Evolutionary conservation across 495 filamentous ascomycete genomes (phyloP), one percentile per base, ranked within the genome.

Genomic region (Neurospora sp.): DNA sequence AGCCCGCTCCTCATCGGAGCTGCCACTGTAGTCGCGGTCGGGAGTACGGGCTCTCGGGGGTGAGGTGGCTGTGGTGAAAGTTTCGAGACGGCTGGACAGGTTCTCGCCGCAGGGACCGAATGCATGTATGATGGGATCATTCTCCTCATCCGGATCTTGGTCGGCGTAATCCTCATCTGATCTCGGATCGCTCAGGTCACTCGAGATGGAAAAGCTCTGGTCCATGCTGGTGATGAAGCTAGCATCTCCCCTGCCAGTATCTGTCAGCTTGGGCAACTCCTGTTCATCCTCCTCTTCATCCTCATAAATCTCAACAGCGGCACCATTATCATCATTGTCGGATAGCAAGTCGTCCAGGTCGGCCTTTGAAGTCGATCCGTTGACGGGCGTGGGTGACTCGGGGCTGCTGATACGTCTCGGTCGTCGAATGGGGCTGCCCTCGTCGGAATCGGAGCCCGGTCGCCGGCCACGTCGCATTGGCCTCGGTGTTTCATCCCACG

Each of bases 71-170:
- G 54, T 85, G 11, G 84, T 86, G 82, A 96, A 90, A 14, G 91
- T 92, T 38, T 92, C 92, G 80, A 98, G 86, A 11, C 92, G 91
- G 44, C 89, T 88, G 8, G 93, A 88, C 60, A 97, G 84, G 77
- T 96, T 93, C 69, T 92, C 91, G 42, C 93, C 93, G 77, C 90
- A 95, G 2, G 94, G 93, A 72, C 93, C 94, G 76, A 97, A 97
- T 1, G 94, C 96, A 79, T 93, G 92, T 9, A 97, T 84, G 73
- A 97, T 91, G 3, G 94, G 94, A 74, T 97, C 94, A 74, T 97
- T 97, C 80, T 97, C 94, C 83, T 97, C 94, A 79, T 97, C 90
- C 39, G 90, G 89, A 66, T 97, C 92, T 62, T 62, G 54, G 5
- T 62, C 27, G 54, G 54, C 54, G 49, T 92, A 92, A 62, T 93